Evolutionary conservation across 139 green algal species (phyloP), one percentile per base, ranked within the genome.

Genomic region (Marvania coccoides): DNA sequence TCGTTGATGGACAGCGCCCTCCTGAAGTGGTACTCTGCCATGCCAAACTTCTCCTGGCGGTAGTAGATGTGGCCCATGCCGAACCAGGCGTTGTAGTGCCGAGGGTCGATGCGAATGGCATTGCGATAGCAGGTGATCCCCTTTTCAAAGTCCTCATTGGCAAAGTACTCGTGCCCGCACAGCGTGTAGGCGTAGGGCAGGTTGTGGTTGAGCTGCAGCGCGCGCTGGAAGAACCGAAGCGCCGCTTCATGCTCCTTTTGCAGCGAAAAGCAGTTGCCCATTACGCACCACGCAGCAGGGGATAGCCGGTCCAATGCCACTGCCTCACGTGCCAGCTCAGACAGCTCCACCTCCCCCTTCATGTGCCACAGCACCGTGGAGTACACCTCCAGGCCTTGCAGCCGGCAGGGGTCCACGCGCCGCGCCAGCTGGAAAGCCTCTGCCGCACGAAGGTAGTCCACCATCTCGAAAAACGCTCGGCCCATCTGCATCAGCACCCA

Each of bases 81-180:
- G 76, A 97, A 98, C 91, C 91, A 90, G 5, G 93, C 92, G 58
- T 97, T 98, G 87, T 98, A 98, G 67, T 98, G 92, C 7, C 91
- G 82, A 3, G 73, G 53, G 61, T 98, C 90, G 0, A 93, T 54
- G 6, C 89, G 78, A 19, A 97, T 75, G 12, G 93, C 93, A 14
- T 82, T 77, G 30, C 90, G 80, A 83, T 95, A 98, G 73, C 83
- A 93, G 3, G 72, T 56, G 34, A 90, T 59, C 7, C 71, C 84
- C 63, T 94, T 91, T 39, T 94, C 91, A 62, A 91, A 91, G 73
- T 98, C 90, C 72, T 97, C 93, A 47, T 87, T 88, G 36, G 92
- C 88, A 47, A 88, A 83, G 70, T 94, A 86, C 79, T 98, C 93
- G 71, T 98, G 93, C 29, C 91, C 93, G 1, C 68, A 75, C 53